Base-by-base conservation (phyloP, 2,329 filamentous ascomycete genomes). In the Colletotrichum magnum region DNA sequence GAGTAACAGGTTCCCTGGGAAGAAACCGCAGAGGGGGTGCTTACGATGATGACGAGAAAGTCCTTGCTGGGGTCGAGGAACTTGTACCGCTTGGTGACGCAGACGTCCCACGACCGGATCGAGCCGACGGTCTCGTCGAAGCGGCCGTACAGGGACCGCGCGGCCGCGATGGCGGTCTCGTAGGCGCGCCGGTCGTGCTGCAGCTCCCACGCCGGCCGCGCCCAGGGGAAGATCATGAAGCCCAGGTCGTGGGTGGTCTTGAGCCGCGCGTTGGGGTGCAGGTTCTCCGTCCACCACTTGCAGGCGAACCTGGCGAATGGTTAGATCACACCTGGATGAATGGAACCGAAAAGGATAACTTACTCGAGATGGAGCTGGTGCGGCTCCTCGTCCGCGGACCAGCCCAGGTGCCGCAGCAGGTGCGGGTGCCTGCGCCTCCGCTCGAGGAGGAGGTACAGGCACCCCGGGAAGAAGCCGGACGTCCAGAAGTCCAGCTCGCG, bases 391-490 rank as follows among this genome's bases (percentile, higher is more conserved):
- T 50, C 48, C 16, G 28, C 47, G 12, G 58, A 61, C 21, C 36
- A 39, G 12, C 36, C 45, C 6, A 66, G 24, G 7, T 43, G 67
- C 15, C n/a, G 41, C 15, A 69, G 28, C 4, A 66, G 45, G 16
- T 68, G 56, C 13, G 73, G 62, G 52, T 77, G 77, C 48, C 74
- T 77, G 45, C 77, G 72, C 51, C 75, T 57, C 12, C 81, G 66
- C 64, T 82, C 77, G 5, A 84, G 74, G 0, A 86, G 75, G 1
- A 80, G 74, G 62, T 84, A 84, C 2, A 86, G 69, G 3, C 77
- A 78, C 0, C 84, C 84, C 0, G 83, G 83, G 62, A 86, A 85
- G 76, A 86, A 86, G 0, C 84, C 83, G 2, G 80, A 83, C 0
- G 83, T 85, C 84, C 84, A 86, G 64, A 85, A 85, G 10, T 81